Evolutionary conservation across 2,329 filamentous ascomycete genomes (phyloP), one percentile per base, ranked within the genome.

Genomic region (Colletotrichum phormii): DNA sequence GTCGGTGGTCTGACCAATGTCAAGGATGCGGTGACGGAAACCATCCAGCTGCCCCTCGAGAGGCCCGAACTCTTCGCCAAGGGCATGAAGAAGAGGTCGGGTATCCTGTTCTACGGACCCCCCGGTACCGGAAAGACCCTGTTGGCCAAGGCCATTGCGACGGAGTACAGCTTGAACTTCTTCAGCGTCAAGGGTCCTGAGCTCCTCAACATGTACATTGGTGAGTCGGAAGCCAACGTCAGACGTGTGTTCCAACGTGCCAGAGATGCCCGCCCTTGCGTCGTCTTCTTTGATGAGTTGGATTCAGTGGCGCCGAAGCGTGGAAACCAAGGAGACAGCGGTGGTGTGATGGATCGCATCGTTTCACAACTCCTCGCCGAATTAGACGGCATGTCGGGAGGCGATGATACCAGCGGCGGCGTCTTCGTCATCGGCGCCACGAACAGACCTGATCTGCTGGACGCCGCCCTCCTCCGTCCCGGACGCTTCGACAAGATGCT

Each of bases 401-500:
- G 95, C 18, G 94, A 95, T 72, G 94, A 95, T 75, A 90, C 89
- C 0, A 89, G 86, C 11, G 94, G 94, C 12, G 95, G 95, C 24
- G 96, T 98, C 5, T 98, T 98, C 80, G 97, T 98, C 33, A 97
- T 99, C 76, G 96, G 97, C 71, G 96, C 96, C 4, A 99, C 96
- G 5, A 99, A 99, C 84, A 87, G 96, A 75, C 97, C 97, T 0
- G 97, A 99, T 85, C 85, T 98, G 66, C 88, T 99, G 26, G 96
- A 99, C 80, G 94, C 94, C 75, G 97, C 96, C 5, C 85, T 99
- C 71, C 86, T 98, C 57, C 90, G 96, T 66, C 97, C 96, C 1
- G 96, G 96, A 2, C 89, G 96, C 72, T 98, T 99, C 81, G 97
- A 99, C 81, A 98, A 98, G 86, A 97, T 98, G 95, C 89, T 99